Evolutionary conservation across 768 basidiomycete genomes (phyloP).

Genomic region (Auricularia auricula-judae): DNA sequence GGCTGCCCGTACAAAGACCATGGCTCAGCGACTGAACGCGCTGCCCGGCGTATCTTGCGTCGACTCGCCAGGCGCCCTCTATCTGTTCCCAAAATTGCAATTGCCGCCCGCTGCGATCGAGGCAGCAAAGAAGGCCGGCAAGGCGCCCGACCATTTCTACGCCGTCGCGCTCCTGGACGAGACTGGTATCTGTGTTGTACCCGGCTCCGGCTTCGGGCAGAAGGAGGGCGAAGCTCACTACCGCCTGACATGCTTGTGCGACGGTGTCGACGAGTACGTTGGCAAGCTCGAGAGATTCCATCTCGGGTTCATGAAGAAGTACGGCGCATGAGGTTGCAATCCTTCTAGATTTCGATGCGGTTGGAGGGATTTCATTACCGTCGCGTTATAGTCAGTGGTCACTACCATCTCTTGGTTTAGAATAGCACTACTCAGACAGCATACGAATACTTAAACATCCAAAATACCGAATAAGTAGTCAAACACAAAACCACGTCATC

Average conservation of each 20-base stretch:
- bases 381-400: too few relatives aligned
- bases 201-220: conserved; percentile 93
- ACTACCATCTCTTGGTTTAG: too few relatives aligned
- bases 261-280: conserved; percentile 89
- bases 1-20: conserved; percentile 52
- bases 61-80: conserved; percentile 83
- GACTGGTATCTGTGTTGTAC: conserved; percentile 90
- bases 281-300: conserved; percentile 73
- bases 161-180: conserved; percentile 71
- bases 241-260: conserved; percentile 87
- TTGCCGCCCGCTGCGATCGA: conserved; percentile 63
- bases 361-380: too few relatives aligned
- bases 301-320: conserved; percentile 43
- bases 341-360: too few relatives aligned
- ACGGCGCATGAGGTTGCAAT: conserved; percentile 11
- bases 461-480: too few relatives aligned
- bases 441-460: too few relatives aligned
- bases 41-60: conserved; percentile 88
- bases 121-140: conserved; percentile 59
- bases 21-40: conserved; percentile 70
- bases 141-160: conserved; percentile 85
- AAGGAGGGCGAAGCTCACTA: conserved; percentile 85
- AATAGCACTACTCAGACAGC: too few relatives aligned
- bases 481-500: too few relatives aligned
- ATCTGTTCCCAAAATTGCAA: conserved; percentile 78